A percentile compares a stretch with the other conserved stretches of the same genome.
phyloP scores from a whole-genome alignment of 768 basidiomycete species.

The Termitomyces sp. region DNA sequence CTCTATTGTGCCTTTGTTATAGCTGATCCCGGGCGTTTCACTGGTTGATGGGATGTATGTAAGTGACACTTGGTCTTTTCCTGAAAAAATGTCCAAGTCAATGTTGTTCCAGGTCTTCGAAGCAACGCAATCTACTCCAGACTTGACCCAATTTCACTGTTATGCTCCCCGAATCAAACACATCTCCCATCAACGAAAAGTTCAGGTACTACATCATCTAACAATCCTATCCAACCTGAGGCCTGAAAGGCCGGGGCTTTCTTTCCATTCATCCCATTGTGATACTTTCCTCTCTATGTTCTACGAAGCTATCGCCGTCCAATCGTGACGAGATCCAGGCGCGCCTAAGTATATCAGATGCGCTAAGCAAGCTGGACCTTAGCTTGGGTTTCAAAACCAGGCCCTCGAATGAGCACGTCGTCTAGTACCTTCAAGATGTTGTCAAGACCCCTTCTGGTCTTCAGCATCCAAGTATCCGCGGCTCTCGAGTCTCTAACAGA shows the following conservation, averaged over 20 bases:
- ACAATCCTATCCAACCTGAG: constrained; percentile 20
- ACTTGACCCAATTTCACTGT: constrained; percentile 24
- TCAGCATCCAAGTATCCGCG: constrained; percentile 36
- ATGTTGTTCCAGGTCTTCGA: constrained; percentile 1
- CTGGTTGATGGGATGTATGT: constrained; percentile 30
- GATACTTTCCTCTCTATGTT: constrained; percentile 25
- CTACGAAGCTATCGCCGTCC: constrained; percentile 25
- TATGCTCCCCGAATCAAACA: constrained; percentile 36
- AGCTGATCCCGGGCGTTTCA: constrained; percentile 30
- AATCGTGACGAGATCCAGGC: constrained; percentile 20
- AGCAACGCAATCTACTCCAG: not conserved
- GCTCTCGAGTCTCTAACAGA: constrained; percentile 26
- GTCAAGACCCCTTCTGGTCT: constrained; percentile 26
- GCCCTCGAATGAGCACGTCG: constrained; percentile 17
- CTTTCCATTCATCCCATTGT: not conserved
- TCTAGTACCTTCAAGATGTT: constrained; percentile 25
- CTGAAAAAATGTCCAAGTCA: not conserved
- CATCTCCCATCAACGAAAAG: constrained; percentile 26
- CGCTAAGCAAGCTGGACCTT: constrained; percentile 32
- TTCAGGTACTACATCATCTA: constrained; percentile 23
- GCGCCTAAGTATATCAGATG: constrained; percentile 28
- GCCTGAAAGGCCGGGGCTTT: not conserved
- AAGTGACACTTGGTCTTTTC: constrained; percentile 12
- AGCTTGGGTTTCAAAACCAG: constrained; percentile 35
- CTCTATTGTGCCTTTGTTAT: constrained; percentile 38